A percentile compares a stretch with the other conserved stretches of the same genome.
Conservation (phyloP, 2,329 filamentous ascomycete genomes). For the Claviceps purpurea region DNA sequence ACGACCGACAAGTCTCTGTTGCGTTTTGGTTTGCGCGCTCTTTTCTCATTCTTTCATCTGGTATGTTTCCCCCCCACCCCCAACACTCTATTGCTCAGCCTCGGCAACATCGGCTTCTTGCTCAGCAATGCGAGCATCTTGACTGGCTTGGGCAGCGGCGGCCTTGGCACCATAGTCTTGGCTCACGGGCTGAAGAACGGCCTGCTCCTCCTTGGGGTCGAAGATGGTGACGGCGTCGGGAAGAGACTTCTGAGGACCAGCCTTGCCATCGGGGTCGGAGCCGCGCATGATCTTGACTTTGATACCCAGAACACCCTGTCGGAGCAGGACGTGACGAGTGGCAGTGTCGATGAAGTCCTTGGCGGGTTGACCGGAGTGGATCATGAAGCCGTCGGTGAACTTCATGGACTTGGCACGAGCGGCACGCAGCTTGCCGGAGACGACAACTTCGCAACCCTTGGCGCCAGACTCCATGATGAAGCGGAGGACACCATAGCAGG, state of each 20-base stretch:
- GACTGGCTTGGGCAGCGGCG: slow-evolving; percentile 53
- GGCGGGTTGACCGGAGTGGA: slow-evolving; percentile 98
- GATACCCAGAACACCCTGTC: slow-evolving; percentile 99
- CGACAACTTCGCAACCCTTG: slow-evolving; percentile 99
- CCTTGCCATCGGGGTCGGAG: slow-evolving; percentile 98
- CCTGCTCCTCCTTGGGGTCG: slow-evolving; percentile 99
- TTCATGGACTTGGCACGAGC: slow-evolving; percentile 99
- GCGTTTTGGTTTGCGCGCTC: not conserved
- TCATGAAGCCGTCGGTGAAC: slow-evolving; percentile 99
- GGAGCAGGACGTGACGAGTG: slow-evolving; percentile 97
- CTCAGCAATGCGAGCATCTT: slow-evolving; percentile 45
- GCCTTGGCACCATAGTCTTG: slow-evolving; percentile 98
- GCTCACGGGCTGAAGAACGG: slow-evolving; percentile 85
- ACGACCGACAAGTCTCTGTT: no score
- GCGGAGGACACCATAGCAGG: slow-evolving; percentile 98
- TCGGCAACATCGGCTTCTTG: slow-evolving; percentile 41
- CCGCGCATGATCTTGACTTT: slow-evolving; percentile 99
- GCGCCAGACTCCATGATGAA: slow-evolving; percentile 99
- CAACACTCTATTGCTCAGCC: slow-evolving; percentile 23
- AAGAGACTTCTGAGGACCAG: slow-evolving; percentile 90
- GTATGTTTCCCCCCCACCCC: slow-evolving; percentile 10
- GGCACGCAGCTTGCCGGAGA: slow-evolving; percentile 96
- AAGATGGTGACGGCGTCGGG: slow-evolving; percentile 99
- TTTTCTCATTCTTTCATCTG: not conserved
- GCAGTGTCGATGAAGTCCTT: slow-evolving; percentile 99